Evolutionary conservation across 2,329 filamentous ascomycete genomes (phyloP), one percentile per base, ranked within the genome.

Genomic region (Fusarium cicatricum): DNA sequence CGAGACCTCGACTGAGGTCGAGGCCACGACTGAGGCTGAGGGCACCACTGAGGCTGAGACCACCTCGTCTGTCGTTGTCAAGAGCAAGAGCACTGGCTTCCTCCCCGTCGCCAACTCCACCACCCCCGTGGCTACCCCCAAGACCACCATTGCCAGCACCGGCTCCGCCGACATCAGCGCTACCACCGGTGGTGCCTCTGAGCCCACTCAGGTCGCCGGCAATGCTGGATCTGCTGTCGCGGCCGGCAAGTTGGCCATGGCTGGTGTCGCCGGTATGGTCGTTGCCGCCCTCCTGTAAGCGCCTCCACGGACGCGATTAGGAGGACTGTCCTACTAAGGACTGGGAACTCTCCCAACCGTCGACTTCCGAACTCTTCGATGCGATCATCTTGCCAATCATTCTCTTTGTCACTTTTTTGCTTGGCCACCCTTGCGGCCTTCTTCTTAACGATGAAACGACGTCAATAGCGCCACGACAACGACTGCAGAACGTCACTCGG

Each of bases 241-340:
- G 37, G 77, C 77, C 14, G 73, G 75, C 44, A 75, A 77, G 39
- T 67, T 83, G 11, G 79, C 78, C 29, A 64, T 82, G 33, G 80
- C 78, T n/a, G 82, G 79, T 45, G 66, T 83, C 39, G 78, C 78
- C 37, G 82, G 81, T 47, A 77, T 83, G 63, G 68, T 81, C n/a
- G 76, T 76, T 40, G 78, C 78, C 14, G 80, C 77, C n/a, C 60
- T 86, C 52, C 72, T 86, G 69, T 86, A 83, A 77, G 52, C 52
- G 48, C 36, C 12, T 17, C 26, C 34, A 29, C n/a, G 31, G 28
- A 32, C 42, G 36, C 55, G 41, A 40, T 36, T 17, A 16, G 32
- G 42, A 33, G 45, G 19, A 19, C 34, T 40, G 21, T 16, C 43
- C 34, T 41, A 16, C 39, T 37, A 33, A 37, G 36, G 44, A 32